Evolutionary conservation across 140 eudicot genomes (phyloP).

Genomic region (Bidens hawaiensis): DNA sequence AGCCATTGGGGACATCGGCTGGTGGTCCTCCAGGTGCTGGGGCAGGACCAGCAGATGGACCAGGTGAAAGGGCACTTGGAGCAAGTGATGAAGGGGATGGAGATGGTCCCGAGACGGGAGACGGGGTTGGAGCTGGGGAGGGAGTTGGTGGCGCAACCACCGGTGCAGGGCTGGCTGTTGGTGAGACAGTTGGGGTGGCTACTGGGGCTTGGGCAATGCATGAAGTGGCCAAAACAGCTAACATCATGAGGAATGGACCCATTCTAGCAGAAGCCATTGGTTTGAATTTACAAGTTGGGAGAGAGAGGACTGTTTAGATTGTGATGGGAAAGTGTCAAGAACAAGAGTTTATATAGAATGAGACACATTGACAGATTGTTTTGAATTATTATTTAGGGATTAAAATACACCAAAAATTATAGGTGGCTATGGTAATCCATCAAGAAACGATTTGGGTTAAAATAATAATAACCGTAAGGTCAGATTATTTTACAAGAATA

Average conservation of each 20-base stretch:
- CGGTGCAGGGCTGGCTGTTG: constrained; percentile 42
- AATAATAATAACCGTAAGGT: too few relatives aligned
- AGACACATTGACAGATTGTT: constrained; percentile 3
- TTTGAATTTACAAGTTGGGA: background rate
- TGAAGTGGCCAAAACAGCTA: constrained; percentile 47
- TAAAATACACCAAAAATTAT: too few relatives aligned
- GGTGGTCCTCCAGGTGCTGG: constrained; percentile 29
- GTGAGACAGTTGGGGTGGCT: constrained; percentile 50
- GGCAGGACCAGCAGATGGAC: constrained; percentile 38
- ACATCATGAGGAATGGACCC: constrained; percentile 32
- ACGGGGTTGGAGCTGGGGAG: constrained; percentile 33
- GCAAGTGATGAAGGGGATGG: constrained; percentile 31
- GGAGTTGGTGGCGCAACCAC: constrained; percentile 43
- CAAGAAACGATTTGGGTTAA: too few relatives aligned
- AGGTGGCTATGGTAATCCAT: too few relatives aligned
- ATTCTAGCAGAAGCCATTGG: constrained; percentile 36
- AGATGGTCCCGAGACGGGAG: constrained; percentile 32
- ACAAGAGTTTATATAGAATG: constrained; percentile 14
- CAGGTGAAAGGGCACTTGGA: too few relatives aligned
- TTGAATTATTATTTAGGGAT: background rate
- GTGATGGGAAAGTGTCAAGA: background rate
- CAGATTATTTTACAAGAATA: too few relatives aligned
- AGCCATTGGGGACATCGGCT: constrained; percentile 23
- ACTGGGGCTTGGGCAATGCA: constrained; percentile 67
- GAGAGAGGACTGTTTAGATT: constrained; percentile 12